Conservation (phyloP, 768 basidiomycete genomes). For the Clitopilus passeckerianus region DNA sequence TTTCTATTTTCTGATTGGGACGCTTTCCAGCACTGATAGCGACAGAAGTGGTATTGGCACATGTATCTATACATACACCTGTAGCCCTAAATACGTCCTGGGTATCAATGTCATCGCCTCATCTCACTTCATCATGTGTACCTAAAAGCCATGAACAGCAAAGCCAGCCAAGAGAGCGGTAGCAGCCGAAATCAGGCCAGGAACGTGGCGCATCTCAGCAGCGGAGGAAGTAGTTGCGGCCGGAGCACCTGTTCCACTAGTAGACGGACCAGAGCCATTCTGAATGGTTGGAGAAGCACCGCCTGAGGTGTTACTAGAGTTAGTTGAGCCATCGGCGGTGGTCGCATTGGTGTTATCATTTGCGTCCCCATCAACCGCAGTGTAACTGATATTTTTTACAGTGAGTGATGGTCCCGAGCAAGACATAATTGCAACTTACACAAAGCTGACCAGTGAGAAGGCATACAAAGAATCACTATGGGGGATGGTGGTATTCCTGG, state of each 20-base stretch:
- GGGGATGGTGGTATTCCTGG: conserved; percentile 7
- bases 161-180: neutral
- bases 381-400: neutral
- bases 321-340: neutral
- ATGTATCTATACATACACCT: neutral
- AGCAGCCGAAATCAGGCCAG: neutral
- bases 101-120: neutral
- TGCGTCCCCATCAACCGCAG: neutral
- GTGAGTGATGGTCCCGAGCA: neutral
- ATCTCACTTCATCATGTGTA: too few relatives aligned
- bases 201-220: neutral
- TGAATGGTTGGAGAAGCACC: neutral
- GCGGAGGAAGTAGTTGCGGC: neutral
- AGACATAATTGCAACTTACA: conserved; percentile 6
- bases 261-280: neutral
- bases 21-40: neutral
- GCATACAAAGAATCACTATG: conserved; percentile 7
- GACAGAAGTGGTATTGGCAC: neutral
- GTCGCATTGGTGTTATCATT: neutral
- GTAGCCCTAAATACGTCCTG: neutral
- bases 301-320: too few relatives aligned
- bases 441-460: conserved; percentile 18
- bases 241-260: neutral
- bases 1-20: neutral
- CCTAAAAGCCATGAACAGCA: neutral